Evolutionary conservation across 768 basidiomycete genomes (phyloP).

Genomic region (Leccinum subgranulosum): DNA sequence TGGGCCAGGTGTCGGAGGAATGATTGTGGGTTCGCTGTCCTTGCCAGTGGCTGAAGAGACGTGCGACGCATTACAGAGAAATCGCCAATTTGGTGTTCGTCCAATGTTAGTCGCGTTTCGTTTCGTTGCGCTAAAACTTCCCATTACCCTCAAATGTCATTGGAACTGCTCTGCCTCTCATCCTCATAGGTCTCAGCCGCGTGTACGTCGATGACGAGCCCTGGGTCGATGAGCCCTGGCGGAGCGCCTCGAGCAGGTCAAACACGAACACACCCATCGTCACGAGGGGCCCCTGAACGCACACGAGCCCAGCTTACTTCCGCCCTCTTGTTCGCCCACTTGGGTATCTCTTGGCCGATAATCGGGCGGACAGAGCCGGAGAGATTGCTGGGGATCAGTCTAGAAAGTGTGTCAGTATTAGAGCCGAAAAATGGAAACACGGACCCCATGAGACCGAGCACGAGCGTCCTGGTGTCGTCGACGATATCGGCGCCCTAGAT

Average conservation of each 20-base stretch:
- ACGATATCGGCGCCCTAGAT: conserved; percentile 98
- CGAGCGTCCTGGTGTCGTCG: conserved; percentile 85
- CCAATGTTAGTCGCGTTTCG: background rate
- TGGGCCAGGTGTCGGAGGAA: too few relatives aligned
- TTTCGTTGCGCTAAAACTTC: background rate
- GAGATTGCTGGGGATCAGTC: conserved; percentile 65
- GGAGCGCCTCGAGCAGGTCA: conserved; percentile 66
- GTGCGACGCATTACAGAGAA: conserved; percentile 40
- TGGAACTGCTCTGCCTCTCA: conserved; percentile 81
- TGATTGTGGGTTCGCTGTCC: too few relatives aligned
- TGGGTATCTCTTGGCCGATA: conserved; percentile 89
- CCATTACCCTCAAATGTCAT: background rate
- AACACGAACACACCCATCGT: conserved; percentile 92
- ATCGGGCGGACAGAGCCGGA: conserved; percentile 74
- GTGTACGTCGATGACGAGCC: conserved; percentile 59
- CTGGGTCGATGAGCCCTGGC: too few relatives aligned
- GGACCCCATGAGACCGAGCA: conserved; percentile 91
- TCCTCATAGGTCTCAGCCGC: conserved; percentile 77
- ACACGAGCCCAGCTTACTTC: conserved; percentile 47
- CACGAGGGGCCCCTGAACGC: conserved; percentile 88
- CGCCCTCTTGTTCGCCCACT: conserved; percentile 84
- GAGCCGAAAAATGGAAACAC: conserved; percentile 10
- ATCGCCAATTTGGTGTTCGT: conserved; percentile 83
- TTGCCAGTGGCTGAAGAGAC: too few relatives aligned
- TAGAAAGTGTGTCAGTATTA: conserved; percentile 20